Base-by-base conservation (phyloP, 805 yeast genomes). In the Scheffersomyces coipomensis region DNA sequence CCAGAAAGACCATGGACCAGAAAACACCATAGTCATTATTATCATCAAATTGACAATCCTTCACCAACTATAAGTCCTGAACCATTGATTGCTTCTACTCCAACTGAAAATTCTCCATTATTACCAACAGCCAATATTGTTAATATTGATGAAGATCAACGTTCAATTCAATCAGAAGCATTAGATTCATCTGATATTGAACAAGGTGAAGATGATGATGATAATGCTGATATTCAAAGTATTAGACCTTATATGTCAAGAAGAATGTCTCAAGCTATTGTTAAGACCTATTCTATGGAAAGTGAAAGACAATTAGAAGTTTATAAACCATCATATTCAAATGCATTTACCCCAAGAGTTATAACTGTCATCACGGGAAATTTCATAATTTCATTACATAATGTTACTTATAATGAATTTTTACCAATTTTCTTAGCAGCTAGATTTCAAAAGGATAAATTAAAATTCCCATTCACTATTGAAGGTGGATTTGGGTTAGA, bases 381-480 rank as follows among this genome's bases (percentile, higher is more conserved):
- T 42, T 60, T 65, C 40, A 51, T 66, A 19, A 46, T 65, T 17
- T 53, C 69, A 1, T 53, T 64, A 27, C 71, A 66, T 46, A 45
- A 48, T 18, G 49, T 63, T 17, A 51, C 62, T 6, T 66, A 60
- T 47, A 52, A 44, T 37, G 71, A 66, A 42, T 66, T 66, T 38
- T 48, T 66, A 25, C 71, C 72, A 1, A 65, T 66, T 13, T 60
- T 64, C 34, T 47, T 66, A 16, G 71, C 71, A 1, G 51, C 65
- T 2, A 46, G 55, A 17, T 51, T 62, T 42, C 52, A 50, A 34
- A 49, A 42, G 2, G 58, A 57, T 8, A 42, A 48, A 18, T 46
- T 65, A 29, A 34, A 49, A 23, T 66, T 65, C 43, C 71, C 72
- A 1, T 61, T 62, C 44, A 41, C 36, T n/a, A 62, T 66, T 22